A percentile compares a stretch with the other conserved stretches of the same genome.
Conservation (phyloP, 208 protist genomes). For the Leishmania amazonensis region DNA sequence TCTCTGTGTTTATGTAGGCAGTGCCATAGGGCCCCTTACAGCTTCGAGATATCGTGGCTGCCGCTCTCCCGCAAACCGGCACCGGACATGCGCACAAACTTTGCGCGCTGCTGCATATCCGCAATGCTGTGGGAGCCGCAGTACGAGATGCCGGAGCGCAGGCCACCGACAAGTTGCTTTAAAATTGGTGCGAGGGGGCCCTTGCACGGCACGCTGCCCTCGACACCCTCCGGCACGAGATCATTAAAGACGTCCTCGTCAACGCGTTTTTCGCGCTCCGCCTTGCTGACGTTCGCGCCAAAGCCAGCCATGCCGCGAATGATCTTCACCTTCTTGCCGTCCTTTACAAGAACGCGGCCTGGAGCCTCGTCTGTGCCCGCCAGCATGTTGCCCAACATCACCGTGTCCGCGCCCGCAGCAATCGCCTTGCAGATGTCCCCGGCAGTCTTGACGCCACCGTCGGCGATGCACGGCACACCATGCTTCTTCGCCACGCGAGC, state of each 20-base stretch:
- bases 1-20: slow-evolving; percentile 12
- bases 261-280: slow-evolving; percentile 76
- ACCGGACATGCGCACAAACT: slow-evolving; percentile 86
- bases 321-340: slow-evolving; percentile 92
- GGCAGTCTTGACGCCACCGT: slow-evolving; percentile 83
- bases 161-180: slow-evolving; percentile 86
- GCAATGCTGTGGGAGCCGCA: slow-evolving; percentile 71
- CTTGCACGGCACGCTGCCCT: slow-evolving; percentile 88
- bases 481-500: slow-evolving; percentile 58
- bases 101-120: slow-evolving; percentile 83
- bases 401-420: slow-evolving; percentile 83
- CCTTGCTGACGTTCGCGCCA: slow-evolving; percentile 90
- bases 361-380: slow-evolving; percentile 91
- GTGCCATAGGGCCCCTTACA: slow-evolving; percentile 35
- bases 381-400: slow-evolving; percentile 92
- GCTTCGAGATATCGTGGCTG: slow-evolving; percentile 90
- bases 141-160: slow-evolving; percentile 92
- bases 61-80: slow-evolving; percentile 86
- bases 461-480: slow-evolving; percentile 88
- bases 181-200: slow-evolving; percentile 80
- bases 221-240: slow-evolving; percentile 89
- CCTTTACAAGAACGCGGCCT: slow-evolving; percentile 87
- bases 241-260: slow-evolving; percentile 89
- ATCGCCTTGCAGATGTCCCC: slow-evolving; percentile 92
- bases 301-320: slow-evolving; percentile 93